Evolutionary conservation across 2,329 filamentous ascomycete genomes (phyloP).

Genomic region (Tolypocladium tundrense): DNA sequence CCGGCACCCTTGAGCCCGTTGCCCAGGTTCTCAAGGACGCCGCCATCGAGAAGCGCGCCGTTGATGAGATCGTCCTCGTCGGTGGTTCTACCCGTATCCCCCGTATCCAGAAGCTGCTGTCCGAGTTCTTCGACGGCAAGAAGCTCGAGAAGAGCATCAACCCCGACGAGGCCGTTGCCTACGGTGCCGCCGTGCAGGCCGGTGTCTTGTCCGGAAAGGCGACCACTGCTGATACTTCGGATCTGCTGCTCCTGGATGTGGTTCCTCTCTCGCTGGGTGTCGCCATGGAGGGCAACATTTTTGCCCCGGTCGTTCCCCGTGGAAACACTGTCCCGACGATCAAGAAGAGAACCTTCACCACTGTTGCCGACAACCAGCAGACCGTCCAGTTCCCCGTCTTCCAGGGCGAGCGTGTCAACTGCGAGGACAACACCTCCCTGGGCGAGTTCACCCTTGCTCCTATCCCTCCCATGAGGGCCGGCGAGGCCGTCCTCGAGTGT

Average conservation of each 20-base stretch:
- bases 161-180: conserved; percentile 97
- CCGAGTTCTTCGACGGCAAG: conserved; percentile 99
- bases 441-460: conserved; percentile 96
- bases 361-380: conserved; percentile 65
- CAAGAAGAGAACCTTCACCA: conserved; percentile 86
- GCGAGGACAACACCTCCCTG: conserved; percentile 94
- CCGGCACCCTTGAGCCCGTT: conserved; percentile 87
- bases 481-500: conserved; percentile 92
- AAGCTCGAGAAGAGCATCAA: conserved; percentile 99
- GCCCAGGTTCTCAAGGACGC: conserved; percentile 96
- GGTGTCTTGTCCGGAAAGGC: conserved; percentile 98
- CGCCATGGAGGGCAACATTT: conserved; percentile 99
- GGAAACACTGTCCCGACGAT: conserved; percentile 67
- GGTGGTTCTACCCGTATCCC: conserved; percentile 99
- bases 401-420: conserved; percentile 97
- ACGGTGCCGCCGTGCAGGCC: conserved; percentile 96
- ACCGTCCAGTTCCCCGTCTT: conserved; percentile 71
- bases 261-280: conserved; percentile 95
- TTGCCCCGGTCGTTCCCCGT: conserved; percentile 81
- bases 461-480: conserved; percentile 78
- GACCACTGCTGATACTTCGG: conserved; percentile 84
- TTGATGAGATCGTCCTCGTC: conserved; percentile 98
- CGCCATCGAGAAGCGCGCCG: conserved; percentile 73
- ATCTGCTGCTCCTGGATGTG: conserved; percentile 93
- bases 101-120: conserved; percentile 96